Percentiles rank a stretch among this genome's conserved stretches.
Evolutionary conservation across 495 filamentous ascomycete genomes (phyloP).

Genomic region (Bombardia bombarda): DNA sequence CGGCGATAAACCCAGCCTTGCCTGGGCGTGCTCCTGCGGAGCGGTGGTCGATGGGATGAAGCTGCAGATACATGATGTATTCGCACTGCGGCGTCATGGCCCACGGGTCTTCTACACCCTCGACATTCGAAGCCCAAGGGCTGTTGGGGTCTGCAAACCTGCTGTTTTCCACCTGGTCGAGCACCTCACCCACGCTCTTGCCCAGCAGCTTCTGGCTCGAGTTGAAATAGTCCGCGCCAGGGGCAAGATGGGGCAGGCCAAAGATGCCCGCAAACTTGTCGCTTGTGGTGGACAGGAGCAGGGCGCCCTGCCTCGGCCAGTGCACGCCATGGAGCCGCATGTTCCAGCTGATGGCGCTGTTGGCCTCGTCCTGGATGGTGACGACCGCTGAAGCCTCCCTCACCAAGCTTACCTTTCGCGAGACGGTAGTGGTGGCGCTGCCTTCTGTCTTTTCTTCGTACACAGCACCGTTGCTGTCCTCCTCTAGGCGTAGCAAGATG

Average conservation of each 20-base stretch:
- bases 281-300: conserved; percentile 78
- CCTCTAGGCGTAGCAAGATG: conserved; percentile 44
- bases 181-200: conserved; percentile 56
- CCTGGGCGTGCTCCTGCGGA: conserved; percentile 20
- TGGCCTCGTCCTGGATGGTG: conserved; percentile 61
- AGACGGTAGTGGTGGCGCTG: conserved; percentile 6
- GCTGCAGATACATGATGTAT: conserved; percentile 78
- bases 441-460: conserved; percentile 20
- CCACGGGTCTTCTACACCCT: conserved; percentile 47
- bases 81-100: conserved; percentile 72
- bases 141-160: conserved; percentile 39
- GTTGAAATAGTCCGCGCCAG: conserved; percentile 57
- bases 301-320: conserved; percentile 64
- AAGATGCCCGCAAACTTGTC: conserved; percentile 90
- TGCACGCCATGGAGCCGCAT: conserved; percentile 75
- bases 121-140: conserved; percentile 52
- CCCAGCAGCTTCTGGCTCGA: conserved; percentile 61
- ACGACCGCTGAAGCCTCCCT: conserved; percentile 57
- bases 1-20: conserved; percentile 42
- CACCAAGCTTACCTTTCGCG: conserved; percentile 20
- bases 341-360: conserved; percentile 62
- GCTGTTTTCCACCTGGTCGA: conserved; percentile 51
- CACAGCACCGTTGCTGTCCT: conserved; percentile 39
- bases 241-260: conserved; percentile 72
- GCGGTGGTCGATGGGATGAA: conserved; percentile 51